These are phyloP conservation scores for Myochromella boudieri DNA, from an alignment of 768 basidiomycete genomes.

Conservation along the genomic window DNA sequence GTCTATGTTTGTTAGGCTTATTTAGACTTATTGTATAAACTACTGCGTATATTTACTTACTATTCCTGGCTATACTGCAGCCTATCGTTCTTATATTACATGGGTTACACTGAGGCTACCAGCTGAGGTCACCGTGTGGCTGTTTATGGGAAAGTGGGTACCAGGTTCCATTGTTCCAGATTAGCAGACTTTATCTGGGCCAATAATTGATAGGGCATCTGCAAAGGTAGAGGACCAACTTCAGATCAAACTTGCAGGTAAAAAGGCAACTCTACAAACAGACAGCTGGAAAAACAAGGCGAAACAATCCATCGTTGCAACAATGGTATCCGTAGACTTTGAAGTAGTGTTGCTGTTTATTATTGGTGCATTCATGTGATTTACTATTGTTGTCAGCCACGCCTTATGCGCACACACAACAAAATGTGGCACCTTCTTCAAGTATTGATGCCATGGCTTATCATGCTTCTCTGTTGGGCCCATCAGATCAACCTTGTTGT, in stretches of 20 bases:
- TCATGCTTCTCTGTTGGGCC: conserved; percentile 23
- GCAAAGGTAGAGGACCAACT: conserved; percentile 10
- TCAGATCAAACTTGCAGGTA: conserved; percentile 11
- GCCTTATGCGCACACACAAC: conserved; percentile 21
- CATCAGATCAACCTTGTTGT: conserved; percentile 35
- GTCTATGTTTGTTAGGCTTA: too few species aligned
- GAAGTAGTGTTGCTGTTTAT: conserved; percentile 17
- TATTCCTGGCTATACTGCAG: not conserved
- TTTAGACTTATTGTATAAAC: too few species aligned
- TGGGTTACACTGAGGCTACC: too few species aligned
- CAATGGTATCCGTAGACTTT: conserved; percentile 23
- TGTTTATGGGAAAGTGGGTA: conserved; percentile 23
- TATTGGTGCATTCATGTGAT: not conserved
- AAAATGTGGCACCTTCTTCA: conserved; percentile 17
- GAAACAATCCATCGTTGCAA: conserved; percentile 21
- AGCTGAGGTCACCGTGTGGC: too few species aligned
- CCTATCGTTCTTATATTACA: too few species aligned
- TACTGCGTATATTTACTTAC: too few species aligned
- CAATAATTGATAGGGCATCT: conserved; percentile 13
- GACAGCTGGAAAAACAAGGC: conserved; percentile 31
- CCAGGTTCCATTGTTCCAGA: conserved; percentile 19
- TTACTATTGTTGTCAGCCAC: conserved; percentile 8
- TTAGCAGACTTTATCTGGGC: conserved; percentile 16
- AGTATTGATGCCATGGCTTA: conserved; percentile 8
- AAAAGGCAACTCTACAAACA: conserved; percentile 21